Conservation (phyloP, 495 filamentous ascomycete genomes). For the Penicillium psychrofluorescens region DNA sequence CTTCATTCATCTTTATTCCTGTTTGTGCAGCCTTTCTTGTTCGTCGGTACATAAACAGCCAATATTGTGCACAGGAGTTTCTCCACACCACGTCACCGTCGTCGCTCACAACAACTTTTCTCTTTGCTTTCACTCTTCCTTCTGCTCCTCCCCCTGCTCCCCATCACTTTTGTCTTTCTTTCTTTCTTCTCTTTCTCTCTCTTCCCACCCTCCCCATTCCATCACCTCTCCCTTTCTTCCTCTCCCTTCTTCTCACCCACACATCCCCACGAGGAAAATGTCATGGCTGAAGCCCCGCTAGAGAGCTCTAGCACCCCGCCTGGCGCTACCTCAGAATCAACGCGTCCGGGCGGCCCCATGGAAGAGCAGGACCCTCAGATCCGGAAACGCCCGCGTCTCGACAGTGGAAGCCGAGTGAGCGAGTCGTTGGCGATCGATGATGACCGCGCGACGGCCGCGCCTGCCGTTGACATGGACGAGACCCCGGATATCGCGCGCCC, state of each 20-base stretch:
- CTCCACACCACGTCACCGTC: not conserved
- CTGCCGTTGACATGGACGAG: conserved; percentile 24
- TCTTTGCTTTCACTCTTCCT: not conserved
- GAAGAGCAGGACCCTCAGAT: conserved; percentile 50
- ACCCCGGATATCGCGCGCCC: conserved; percentile 27
- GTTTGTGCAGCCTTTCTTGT: no score
- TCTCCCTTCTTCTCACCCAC: not conserved
- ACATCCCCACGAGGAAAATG: conserved; percentile 30
- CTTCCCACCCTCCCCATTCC: not conserved
- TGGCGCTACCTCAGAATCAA: conserved; percentile 26
- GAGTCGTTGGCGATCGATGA: conserved; percentile 39
- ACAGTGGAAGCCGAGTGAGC: conserved; percentile 43
- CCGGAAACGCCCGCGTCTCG: conserved; percentile 57
- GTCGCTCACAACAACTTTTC: not conserved
- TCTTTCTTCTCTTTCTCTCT: conserved; percentile 1
- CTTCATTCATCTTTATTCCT: no score
- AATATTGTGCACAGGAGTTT: no score
- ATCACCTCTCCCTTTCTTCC: not conserved
- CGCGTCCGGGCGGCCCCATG: conserved; percentile 40
- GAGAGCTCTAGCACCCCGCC: conserved; percentile 41
- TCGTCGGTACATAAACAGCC: no score
- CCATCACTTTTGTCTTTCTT: not conserved
- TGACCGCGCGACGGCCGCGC: conserved; percentile 21
- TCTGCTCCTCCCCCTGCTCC: not conserved
- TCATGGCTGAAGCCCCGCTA: conserved; percentile 45